Evolutionary conservation across 192 early-diverging fungal genomes (phyloP), one percentile per base, ranked within the genome.

Genomic region (Piromyces finnis): DNA sequence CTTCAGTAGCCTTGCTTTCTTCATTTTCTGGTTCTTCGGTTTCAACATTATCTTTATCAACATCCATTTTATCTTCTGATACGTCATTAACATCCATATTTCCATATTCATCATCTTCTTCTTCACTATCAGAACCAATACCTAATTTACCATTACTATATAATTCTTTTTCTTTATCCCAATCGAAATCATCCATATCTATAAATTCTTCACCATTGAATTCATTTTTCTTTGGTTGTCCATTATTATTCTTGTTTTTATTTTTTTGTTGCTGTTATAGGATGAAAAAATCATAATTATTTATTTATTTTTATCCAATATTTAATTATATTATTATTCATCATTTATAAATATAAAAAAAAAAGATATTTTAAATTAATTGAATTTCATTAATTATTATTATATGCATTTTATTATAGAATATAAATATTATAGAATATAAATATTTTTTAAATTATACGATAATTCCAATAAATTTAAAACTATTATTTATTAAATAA

Each of bases 111-210:
- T 83, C 86, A 83, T 78, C 81, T 29, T 84, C 36, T 14, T 81
- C 78, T 35, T 84, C 83, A 32, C 77, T 79, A 30, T 32, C 30
- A 9, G 77, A 59, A 59, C 18, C 81, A 29, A 37, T 29, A 12
- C 59, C 51, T n/a, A 68, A 68, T 27, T 68, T 68, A n/a, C 51
- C 51, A 68, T 68, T 68, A 3, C n/a, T 68, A n/a, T 68, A 68
- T 68, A 68, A 68, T 9, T 68, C 26, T n/a, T 68, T 68, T 68
- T 68, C 77, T 26, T 79, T 82, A 30, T 41, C 81, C 78, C 95
- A 93, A 68, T 92, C 87, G 86, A 94, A 96, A 29, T 93, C 93
- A 82, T 96, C 95, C 29, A 97, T 86, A 80, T 89, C 86, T 77
- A 93, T 92, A 82, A 88, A 96, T 0, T 87, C 85, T 87, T 83